phyloP scores from a whole-genome alignment of 1,139 yeast species.

The Blastobotrys buckinghamii region DNA sequence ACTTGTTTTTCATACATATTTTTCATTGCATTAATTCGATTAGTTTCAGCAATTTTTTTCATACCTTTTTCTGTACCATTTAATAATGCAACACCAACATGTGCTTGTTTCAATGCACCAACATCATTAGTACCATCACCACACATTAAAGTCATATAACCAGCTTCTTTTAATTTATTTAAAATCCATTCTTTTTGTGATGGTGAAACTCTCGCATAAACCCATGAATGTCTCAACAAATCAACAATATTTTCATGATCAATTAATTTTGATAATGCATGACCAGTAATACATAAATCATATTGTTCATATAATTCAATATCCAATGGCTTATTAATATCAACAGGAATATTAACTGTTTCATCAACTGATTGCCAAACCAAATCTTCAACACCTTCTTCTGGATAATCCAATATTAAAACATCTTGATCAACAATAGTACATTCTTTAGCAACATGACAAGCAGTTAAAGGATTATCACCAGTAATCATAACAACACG shows the following conservation, averaged over 20 bases:
- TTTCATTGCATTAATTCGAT: slow-evolving; percentile 58
- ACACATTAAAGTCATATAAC: slow-evolving; percentile 94
- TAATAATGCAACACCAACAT: slow-evolving; percentile 92
- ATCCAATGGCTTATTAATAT: slow-evolving; percentile 55
- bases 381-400: slow-evolving; percentile 50
- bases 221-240: slow-evolving; percentile 86
- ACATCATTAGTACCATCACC: slow-evolving; percentile 99
- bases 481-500: slow-evolving; percentile 96
- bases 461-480: slow-evolving; percentile 97
- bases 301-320: slow-evolving; percentile 52
- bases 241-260: slow-evolving; percentile 53
- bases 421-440: slow-evolving; percentile 77
- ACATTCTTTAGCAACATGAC: slow-evolving; percentile 94
- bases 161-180: slow-evolving; percentile 76
- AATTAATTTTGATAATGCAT: slow-evolving; percentile 65
- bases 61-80: slow-evolving; percentile 96
- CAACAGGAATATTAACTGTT: slow-evolving; percentile 62
- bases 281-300: slow-evolving; percentile 92
- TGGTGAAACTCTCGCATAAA: slow-evolving; percentile 97
- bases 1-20: slow-evolving; percentile 81
- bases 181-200: slow-evolving; percentile 88
- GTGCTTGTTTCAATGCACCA: slow-evolving; percentile 98
- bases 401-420: slow-evolving; percentile 82
- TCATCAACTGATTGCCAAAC: slow-evolving; percentile 87
- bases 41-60: slow-evolving; percentile 81